Evolutionary conservation across 2,329 filamentous ascomycete genomes (phyloP), one percentile per base, ranked within the genome.

Genomic region (Pseudocercospora fijiensis): DNA sequence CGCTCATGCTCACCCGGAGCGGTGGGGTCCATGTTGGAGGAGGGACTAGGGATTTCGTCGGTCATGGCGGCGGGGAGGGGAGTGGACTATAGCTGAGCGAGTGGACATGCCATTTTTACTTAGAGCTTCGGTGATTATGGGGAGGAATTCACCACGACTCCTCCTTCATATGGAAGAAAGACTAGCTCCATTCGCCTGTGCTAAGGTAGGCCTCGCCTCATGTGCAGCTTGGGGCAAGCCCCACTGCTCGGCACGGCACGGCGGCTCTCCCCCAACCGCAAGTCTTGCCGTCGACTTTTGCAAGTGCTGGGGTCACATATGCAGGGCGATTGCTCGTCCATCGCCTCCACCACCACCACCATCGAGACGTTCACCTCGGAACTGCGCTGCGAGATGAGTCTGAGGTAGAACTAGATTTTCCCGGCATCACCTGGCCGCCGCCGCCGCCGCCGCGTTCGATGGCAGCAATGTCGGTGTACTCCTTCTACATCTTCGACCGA

Each of bases 401-500:
- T 24, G 49, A 53, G 49, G 26, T 53, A 53, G 49, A 41, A n/a
- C n/a, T n/a, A n/a, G n/a, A n/a, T n/a, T 27, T 56, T 37, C 13
- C 28, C 26, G 28, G 53, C n/a, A 56, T 43, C 52, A 43, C 52
- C 22, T 51, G 33, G 52, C 30, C 22, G 18, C 62, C 20, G 22
- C 58, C 16, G 52, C 30, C 22, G 18, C 62, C 20, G 22, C 58
- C 16, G 37, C 24, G 20, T 18, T 49, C 33, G 57, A 62, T 58
- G 53, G 26, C 58, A 30, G 61, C 60, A 22, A 98, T 99, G 95
- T 88, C 90, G 65, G 90, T 98, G 78, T 98, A 96, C 81, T 93
- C 92, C 65, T 96, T 99, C 81, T 96, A 96, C 84, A 97, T 99
- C 76, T 99, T 99, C 78, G 95, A 99, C 81, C 90, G 95, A 70